Percentiles rank a stretch among this genome's conserved stretches.
phyloP scores from a whole-genome alignment of 352 stramenopile genomes.

The Pythium brassicae region DNA sequence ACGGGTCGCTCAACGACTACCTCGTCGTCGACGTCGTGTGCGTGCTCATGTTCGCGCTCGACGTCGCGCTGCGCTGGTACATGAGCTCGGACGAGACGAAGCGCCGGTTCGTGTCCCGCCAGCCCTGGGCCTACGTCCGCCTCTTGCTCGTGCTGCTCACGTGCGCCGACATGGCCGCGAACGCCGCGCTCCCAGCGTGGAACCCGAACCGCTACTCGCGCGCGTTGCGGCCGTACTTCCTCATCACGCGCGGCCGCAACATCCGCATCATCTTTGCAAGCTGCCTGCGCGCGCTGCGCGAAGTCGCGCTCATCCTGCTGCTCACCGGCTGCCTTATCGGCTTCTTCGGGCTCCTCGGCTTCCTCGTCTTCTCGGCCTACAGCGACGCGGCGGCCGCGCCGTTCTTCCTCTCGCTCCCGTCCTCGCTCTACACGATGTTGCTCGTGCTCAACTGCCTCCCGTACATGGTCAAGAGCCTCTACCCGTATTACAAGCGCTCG shows the following conservation, averaged over 20 bases:
- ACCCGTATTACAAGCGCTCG: conserved; percentile 73
- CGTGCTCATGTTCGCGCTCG: conserved; percentile 51
- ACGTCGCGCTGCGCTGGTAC: conserved; percentile 73
- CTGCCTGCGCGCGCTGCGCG: conserved; percentile 63
- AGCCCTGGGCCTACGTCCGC: conserved; percentile 70
- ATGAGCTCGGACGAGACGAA: conserved; percentile 83
- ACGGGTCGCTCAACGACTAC: conserved; percentile 39
- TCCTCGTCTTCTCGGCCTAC: conserved; percentile 72
- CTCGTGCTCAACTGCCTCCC: conserved; percentile 77
- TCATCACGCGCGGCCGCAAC: conserved; percentile 73
- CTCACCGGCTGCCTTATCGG: conserved; percentile 71
- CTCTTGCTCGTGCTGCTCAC: conserved; percentile 56
- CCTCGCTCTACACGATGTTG: conserved; percentile 81
- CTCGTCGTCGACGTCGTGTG: conserved; percentile 63
- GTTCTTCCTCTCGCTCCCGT: conserved; percentile 67
- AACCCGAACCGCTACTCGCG: conserved; percentile 69
- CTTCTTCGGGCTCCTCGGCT: conserved; percentile 77
- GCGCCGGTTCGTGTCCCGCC: conserved; percentile 65
- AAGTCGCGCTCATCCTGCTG: conserved; percentile 67
- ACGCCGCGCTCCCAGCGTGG: conserved; percentile 35
- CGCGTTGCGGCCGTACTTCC: conserved; percentile 70
- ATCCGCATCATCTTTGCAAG: conserved; percentile 85
- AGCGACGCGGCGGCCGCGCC: conserved; percentile 41
- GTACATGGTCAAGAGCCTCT: conserved; percentile 80
- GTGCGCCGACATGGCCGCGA: conserved; percentile 42